These are phyloP conservation scores for Plantago lanceolata DNA, from an alignment of 305 asterid species.

Conservation along the genomic window DNA sequence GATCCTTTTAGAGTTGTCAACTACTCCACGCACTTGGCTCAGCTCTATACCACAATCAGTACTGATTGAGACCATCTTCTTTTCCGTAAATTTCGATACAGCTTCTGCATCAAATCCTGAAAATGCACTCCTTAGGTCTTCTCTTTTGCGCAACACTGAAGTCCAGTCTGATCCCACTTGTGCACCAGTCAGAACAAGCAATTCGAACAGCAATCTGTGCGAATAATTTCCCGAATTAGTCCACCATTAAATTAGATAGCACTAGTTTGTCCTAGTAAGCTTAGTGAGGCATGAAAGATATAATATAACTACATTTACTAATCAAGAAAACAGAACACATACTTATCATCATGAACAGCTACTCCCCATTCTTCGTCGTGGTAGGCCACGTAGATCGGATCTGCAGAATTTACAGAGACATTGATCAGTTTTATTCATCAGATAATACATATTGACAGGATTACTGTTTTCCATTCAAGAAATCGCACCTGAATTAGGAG, in stretches of 20 bases:
- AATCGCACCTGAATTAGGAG: constrained; percentile 64
- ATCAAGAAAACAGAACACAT: constrained; percentile 26
- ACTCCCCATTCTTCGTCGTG: constrained; percentile 91
- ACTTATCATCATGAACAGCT: constrained; percentile 71
- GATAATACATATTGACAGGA: neutral
- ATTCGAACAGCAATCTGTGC: constrained; percentile 60
- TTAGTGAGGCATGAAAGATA: neutral
- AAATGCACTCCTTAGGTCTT: constrained; percentile 63
- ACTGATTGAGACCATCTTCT: constrained; percentile 49
- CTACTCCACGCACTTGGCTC: constrained; percentile 63
- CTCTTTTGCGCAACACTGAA: constrained; percentile 56
- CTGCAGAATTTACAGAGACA: constrained; percentile 24
- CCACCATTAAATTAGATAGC: neutral
- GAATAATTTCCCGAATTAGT: constrained; percentile 1
- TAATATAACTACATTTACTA: neutral
- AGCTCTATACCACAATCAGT: constrained; percentile 44
- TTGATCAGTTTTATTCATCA: neutral
- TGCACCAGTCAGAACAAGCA: constrained; percentile 66
- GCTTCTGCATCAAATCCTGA: constrained; percentile 51
- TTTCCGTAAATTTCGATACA: constrained; percentile 55
- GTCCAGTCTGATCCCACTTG: constrained; percentile 89
- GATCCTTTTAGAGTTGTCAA: constrained; percentile 64
- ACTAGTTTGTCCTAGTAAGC: neutral
- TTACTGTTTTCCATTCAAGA: neutral
- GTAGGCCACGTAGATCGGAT: constrained; percentile 63